Conservation (phyloP, 176 grass and related monocot genomes). For the Hordeum vulgare region DNA sequence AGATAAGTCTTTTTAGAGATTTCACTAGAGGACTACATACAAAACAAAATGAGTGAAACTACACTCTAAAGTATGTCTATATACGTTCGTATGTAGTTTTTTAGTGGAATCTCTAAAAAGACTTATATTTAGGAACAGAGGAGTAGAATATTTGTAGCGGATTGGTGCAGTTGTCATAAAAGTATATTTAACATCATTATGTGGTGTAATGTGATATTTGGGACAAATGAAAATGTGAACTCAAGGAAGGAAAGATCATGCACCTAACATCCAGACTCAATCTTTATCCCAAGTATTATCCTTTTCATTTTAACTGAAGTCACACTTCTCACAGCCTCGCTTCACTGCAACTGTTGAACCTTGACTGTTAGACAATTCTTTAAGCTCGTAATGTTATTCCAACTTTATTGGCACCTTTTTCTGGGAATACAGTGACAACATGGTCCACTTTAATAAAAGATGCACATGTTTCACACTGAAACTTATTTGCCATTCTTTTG, state of each 20-base stretch:
- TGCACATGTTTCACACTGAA: neutral
- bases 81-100: too few relatives aligned
- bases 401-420: neutral
- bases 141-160: neutral
- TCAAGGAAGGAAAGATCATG: neutral
- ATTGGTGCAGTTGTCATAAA: constrained; percentile 21
- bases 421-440: neutral
- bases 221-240: neutral
- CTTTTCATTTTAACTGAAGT: neutral
- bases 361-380: neutral
- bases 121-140: too few relatives aligned
- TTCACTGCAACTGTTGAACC: neutral
- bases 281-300: neutral
- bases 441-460: neutral
- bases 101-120: too few relatives aligned
- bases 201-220: neutral
- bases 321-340: neutral
- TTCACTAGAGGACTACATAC: too few relatives aligned
- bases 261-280: neutral
- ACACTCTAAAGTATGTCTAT: too few relatives aligned
- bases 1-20: too few relatives aligned
- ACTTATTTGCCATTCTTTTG: neutral
- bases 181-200: neutral
- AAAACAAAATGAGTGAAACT: too few relatives aligned
- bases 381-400: neutral